A percentile compares a stretch with the other conserved stretches of the same genome.
Conservation (phyloP, 768 basidiomycete species). For the Chlorophyllum brunneum region DNA sequence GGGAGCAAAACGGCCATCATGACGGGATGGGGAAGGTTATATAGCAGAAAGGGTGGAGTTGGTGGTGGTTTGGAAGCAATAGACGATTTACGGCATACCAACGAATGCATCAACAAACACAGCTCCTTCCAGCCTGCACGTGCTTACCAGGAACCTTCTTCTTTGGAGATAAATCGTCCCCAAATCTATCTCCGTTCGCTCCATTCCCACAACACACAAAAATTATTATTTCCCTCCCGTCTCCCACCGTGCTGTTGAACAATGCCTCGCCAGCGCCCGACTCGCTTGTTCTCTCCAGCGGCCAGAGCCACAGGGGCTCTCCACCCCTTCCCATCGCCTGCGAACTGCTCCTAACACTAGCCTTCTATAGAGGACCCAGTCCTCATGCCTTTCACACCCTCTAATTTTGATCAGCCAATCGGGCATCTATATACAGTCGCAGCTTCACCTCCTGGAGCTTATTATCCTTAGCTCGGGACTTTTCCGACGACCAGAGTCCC, state of each 20-base stretch:
- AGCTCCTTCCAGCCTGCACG: constrained; percentile 38
- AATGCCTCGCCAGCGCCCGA: neutral
- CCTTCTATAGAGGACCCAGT: constrained; percentile 23
- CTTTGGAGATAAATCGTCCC: constrained; percentile 27
- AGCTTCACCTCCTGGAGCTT: constrained; percentile 11
- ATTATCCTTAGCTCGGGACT: constrained; percentile 11
- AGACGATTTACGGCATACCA: constrained; percentile 42
- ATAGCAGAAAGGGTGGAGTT: constrained; percentile 38
- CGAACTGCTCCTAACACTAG: constrained; percentile 15
- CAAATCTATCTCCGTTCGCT: constrained; percentile 36
- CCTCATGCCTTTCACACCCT: constrained; percentile 26
- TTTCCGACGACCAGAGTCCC: constrained; percentile 9
- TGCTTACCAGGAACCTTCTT: constrained; percentile 40
- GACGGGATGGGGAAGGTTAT: constrained; percentile 24
- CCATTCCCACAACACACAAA: neutral
- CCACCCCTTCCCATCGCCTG: constrained; percentile 6
- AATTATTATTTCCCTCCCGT: constrained; percentile 18
- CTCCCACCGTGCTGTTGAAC: constrained; percentile 5
- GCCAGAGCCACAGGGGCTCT: neutral
- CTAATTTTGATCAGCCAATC: constrained; percentile 31
- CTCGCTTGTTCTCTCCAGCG: neutral
- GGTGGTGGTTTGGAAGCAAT: constrained; percentile 50
- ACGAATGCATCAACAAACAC: constrained; percentile 47
- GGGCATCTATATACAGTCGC: constrained; percentile 14
- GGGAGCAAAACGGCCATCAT: constrained; percentile 29